Evolutionary conservation across 345 rosid genomes (phyloP).

Genomic region (Populus davidiana): DNA sequence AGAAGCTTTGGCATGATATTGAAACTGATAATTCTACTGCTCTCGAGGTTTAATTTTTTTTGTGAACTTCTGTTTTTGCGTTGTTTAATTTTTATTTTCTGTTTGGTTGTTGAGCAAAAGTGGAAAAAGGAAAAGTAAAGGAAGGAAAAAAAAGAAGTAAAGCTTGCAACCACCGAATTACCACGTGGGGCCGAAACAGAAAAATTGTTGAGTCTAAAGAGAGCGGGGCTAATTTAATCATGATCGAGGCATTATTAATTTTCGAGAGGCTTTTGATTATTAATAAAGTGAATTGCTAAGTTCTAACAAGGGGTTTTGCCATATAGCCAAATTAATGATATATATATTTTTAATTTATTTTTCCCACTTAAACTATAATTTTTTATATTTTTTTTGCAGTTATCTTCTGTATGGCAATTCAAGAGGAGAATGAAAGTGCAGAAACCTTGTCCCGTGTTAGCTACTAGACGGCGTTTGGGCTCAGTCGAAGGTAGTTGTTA

Average conservation of each 20-base stretch:
- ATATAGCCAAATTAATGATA: not conserved
- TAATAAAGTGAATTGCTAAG: not conserved
- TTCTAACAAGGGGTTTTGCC: not conserved
- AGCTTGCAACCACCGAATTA: not conserved
- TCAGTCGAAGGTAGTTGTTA: constrained; percentile 39
- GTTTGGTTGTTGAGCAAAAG: constrained; percentile 16
- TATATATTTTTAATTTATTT: not conserved
- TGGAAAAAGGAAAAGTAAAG: not conserved
- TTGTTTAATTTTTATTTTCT: not conserved
- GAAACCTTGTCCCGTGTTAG: constrained; percentile 68
- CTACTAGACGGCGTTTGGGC: constrained; percentile 34
- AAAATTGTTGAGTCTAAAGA: not conserved
- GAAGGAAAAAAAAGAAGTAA: not conserved
- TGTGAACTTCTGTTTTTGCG: not conserved
- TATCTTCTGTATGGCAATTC: constrained; percentile 75
- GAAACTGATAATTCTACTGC: constrained; percentile 64
- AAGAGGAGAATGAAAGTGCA: constrained; percentile 66
- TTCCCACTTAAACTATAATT: not conserved
- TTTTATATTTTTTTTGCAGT: constrained; percentile 32
- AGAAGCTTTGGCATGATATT: constrained; percentile 66
- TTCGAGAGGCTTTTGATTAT: not conserved
- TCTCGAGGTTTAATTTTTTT: constrained; percentile 41
- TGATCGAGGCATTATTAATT: not conserved
- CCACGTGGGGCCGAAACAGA: not conserved
- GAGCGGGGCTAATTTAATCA: not conserved